phyloP scores from a whole-genome alignment of 306 rosid genomes.

The Malus sylvestris region DNA sequence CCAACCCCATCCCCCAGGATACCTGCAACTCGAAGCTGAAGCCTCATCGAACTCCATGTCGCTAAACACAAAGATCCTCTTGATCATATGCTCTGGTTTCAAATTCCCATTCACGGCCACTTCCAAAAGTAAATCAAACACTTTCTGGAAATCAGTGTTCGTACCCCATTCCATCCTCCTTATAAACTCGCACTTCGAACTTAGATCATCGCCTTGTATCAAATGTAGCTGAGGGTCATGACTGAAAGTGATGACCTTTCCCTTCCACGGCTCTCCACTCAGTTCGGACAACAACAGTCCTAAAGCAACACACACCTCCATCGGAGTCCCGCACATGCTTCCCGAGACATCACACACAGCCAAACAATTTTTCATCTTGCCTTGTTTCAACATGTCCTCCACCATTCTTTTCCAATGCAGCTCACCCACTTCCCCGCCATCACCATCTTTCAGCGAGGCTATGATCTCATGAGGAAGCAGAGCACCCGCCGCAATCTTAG shows the following conservation, averaged over 20 bases:
- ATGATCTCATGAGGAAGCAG: slow-evolving; percentile 39
- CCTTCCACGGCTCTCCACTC: slow-evolving; percentile 29
- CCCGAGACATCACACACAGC: slow-evolving; percentile 20
- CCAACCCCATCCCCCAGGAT: too few species aligned
- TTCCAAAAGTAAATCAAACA: slow-evolving; percentile 30
- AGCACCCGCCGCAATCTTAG: slow-evolving; percentile 36
- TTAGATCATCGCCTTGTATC: too few species aligned
- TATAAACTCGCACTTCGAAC: too few species aligned
- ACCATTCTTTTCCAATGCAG: slow-evolving; percentile 39
- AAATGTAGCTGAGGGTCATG: slow-evolving; percentile 18
- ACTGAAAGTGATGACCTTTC: slow-evolving; percentile 32
- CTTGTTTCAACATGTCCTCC: slow-evolving; percentile 23
- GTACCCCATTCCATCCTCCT: too few species aligned
- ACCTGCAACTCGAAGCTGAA: neutral
- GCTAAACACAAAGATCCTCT: neutral
- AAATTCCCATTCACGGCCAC: slow-evolving; percentile 25
- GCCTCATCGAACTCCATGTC: slow-evolving; percentile 45
- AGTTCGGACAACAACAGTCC: slow-evolving; percentile 26
- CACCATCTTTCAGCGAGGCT: neutral
- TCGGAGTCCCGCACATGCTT: slow-evolving; percentile 23
- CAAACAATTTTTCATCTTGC: slow-evolving; percentile 16
- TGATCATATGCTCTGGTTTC: neutral
- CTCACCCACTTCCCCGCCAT: slow-evolving; percentile 16
- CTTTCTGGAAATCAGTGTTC: slow-evolving; percentile 31
- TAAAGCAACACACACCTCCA: slow-evolving; percentile 32